Evolutionary conservation across 306 rosid species (phyloP).

Genomic region (Dalbergia cultrata): DNA sequence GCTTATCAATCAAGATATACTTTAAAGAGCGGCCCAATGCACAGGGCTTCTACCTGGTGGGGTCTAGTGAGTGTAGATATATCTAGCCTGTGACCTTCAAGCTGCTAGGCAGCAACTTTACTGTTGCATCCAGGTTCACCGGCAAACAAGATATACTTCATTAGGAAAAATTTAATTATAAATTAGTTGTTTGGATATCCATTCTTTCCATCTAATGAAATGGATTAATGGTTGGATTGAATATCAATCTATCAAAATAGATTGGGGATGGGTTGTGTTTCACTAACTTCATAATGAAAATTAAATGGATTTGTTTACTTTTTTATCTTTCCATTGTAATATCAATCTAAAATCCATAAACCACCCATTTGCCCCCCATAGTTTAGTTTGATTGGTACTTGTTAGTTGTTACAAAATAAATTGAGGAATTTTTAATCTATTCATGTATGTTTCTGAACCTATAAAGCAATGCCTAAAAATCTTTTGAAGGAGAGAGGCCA

Average conservation of each 20-base stretch:
- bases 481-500: constrained; percentile 3
- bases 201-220: not conserved
- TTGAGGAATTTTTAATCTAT: not conserved
- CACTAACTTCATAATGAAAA: not conserved
- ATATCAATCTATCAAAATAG: not conserved
- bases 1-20: no score
- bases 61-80: no score
- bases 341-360: not conserved
- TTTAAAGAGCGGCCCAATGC: no score
- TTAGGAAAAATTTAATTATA: no score
- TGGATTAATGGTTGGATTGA: not conserved
- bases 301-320: not conserved
- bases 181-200: not conserved
- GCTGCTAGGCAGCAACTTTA: no score
- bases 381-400: not conserved
- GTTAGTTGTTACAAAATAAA: not conserved
- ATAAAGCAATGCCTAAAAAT: constrained; percentile 9
- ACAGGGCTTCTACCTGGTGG: no score
- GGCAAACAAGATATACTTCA: no score
- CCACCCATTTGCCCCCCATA: not conserved
- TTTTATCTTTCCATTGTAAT: not conserved
- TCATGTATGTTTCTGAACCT: not conserved
- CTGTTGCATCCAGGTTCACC: no score
- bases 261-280: not conserved
- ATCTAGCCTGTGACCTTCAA: no score